Base-by-base conservation (phyloP, 345 rosid genomes). In the Citrus sp. region DNA sequence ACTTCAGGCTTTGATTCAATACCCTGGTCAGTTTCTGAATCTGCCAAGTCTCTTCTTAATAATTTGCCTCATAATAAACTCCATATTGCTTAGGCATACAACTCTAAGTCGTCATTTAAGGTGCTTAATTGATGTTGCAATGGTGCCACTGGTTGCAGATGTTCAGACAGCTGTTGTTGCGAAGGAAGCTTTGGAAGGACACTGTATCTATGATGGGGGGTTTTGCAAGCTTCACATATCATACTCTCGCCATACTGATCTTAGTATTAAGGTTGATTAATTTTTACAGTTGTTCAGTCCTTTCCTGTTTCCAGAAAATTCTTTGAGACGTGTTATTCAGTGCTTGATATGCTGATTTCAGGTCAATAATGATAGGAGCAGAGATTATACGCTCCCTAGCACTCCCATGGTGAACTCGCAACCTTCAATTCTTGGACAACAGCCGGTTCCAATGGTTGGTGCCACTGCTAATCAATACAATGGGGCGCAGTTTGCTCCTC, bases 111-210 rank as follows among this genome's bases (percentile, higher is more conserved):
- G 32, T 66, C 28, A 22, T 68, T 54, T 54, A 8, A 49, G 51
- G 38, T 3, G 9, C 4, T 65, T 64, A 74, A 77, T 70, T 75
- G 58, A 55, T n/a, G 65, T 73, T 25, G 32, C 63, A 34, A 60
- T 67, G 58, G 66, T 77, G 73, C 65, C 30, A 12, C 81, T 21
- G 66, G 13, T 35, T 85, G 87, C 90, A 94, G 98, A 97, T 91
- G 95, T 97, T 73, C 98, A 90, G 84, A 97, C 94, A 7, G 99
- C 94, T 78, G 87, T 97, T 76, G 90, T 87, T 75, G 99, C 98
- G 25, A 97, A 94, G 87, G 98, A 93, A 83, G 96, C 99, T 67
- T 82, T 97, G 88, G 98, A 97, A 89, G 99, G 99, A 65, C 99
- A 97, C 78, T 93, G 98, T 87, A 94, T 97, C 37, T 94, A 97